Evolutionary conservation across 768 basidiomycete species (phyloP).

Genomic region (Lentinus tigrinus): DNA sequence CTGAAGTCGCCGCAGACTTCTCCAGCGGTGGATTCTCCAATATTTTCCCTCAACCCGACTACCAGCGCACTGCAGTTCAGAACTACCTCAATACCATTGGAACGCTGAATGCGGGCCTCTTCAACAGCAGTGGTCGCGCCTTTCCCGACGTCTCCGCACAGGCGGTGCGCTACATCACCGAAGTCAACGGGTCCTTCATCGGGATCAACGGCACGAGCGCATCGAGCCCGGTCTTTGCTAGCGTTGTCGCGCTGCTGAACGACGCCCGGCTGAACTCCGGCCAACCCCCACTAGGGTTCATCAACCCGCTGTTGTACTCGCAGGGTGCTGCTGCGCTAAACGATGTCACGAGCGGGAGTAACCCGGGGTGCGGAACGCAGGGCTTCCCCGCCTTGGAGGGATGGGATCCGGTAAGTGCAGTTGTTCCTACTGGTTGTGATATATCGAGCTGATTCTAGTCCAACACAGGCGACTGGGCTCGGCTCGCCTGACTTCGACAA

Average conservation of each 20-base stretch:
- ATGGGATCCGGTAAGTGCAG: constrained; percentile 31
- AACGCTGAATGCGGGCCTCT: constrained; percentile 27
- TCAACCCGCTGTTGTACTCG: constrained; percentile 36
- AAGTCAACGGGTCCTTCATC: constrained; percentile 10
- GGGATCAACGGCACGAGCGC: constrained; percentile 31
- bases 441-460: neutral
- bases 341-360: constrained; percentile 34
- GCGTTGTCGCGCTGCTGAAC: constrained; percentile 34
- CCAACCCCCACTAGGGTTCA: constrained; percentile 31
- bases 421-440: too few species aligned
- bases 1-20: constrained; percentile 31
- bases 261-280: constrained; percentile 29
- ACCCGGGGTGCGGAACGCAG: constrained; percentile 26
- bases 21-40: constrained; percentile 38
- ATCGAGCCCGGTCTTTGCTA: constrained; percentile 34
- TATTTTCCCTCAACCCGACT: constrained; percentile 30
- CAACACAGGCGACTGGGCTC: neutral
- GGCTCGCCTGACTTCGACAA: neutral
- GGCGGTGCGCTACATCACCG: constrained; percentile 30
- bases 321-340: constrained; percentile 26
- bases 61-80: constrained; percentile 37
- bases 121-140: constrained; percentile 37
- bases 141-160: constrained; percentile 48
- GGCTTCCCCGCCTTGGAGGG: constrained; percentile 30
- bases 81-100: constrained; percentile 35